These are phyloP conservation scores for Penicillium sp. DNA, from an alignment of 2,329 filamentous ascomycete species.

Conservation along the genomic window DNA sequence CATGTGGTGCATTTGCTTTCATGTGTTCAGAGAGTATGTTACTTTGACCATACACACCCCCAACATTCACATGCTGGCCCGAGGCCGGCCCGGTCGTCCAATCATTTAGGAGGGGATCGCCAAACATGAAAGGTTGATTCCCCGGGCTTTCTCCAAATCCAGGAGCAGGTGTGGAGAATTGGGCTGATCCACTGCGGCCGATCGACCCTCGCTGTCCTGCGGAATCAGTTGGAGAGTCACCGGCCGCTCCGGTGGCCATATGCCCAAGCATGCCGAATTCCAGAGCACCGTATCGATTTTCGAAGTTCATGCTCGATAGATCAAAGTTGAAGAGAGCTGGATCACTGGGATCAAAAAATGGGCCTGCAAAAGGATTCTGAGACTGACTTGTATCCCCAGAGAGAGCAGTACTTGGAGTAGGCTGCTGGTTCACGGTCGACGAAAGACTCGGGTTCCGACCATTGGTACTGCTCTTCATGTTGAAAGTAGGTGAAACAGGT, in stretches of 20 bases:
- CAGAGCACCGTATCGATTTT: slow-evolving; percentile 90
- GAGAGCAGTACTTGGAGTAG: slow-evolving; percentile 47
- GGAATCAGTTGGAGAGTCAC: slow-evolving; percentile 70
- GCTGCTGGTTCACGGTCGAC: slow-evolving; percentile 48
- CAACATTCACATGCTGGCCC: slow-evolving; percentile 35
- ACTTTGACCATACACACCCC: slow-evolving; percentile 38
- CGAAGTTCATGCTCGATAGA: slow-evolving; percentile 88
- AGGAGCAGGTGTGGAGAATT: slow-evolving; percentile 40
- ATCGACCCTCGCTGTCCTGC: slow-evolving; percentile 48
- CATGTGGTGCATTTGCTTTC: slow-evolving; percentile 51
- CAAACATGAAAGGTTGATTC: slow-evolving; percentile 46
- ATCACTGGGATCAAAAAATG: slow-evolving; percentile 85
- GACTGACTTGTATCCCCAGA: slow-evolving; percentile 44
- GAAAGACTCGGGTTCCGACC: slow-evolving; percentile 36
- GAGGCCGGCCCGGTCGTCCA: slow-evolving; percentile 43
- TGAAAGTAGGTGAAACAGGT: slow-evolving; percentile 71
- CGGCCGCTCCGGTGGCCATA: slow-evolving; percentile 85
- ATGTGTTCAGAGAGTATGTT: slow-evolving; percentile 43
- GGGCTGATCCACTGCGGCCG: slow-evolving; percentile 41
- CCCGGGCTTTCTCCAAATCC: slow-evolving; percentile 48
- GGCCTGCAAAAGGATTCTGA: slow-evolving; percentile 49
- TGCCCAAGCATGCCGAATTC: slow-evolving; percentile 96
- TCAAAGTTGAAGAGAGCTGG: slow-evolving; percentile 95
- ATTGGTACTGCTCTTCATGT: slow-evolving; percentile 47
- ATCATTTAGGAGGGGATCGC: slow-evolving; percentile 46